These are phyloP conservation scores for Pythium oligandrum DNA, from an alignment of 352 stramenopile genomes.

Conservation along the genomic window DNA sequence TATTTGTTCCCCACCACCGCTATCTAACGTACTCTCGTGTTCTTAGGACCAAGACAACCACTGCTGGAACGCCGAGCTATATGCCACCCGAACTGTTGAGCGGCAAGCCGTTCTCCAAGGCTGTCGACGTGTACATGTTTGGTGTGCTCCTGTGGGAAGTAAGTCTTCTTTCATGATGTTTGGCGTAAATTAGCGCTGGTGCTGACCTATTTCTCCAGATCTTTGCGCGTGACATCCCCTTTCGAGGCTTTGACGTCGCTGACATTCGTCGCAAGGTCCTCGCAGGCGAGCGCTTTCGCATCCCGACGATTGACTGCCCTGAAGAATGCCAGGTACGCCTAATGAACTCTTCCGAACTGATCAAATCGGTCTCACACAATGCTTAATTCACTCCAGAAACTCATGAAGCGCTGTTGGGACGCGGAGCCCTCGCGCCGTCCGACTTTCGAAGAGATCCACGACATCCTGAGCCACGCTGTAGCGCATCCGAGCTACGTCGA, in stretches of 20 bases:
- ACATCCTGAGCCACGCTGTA: conserved; percentile 26
- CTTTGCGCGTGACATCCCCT: conserved; percentile 75
- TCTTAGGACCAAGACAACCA: conserved; percentile 61
- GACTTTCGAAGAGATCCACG: conserved; percentile 57
- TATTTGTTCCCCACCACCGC: too few species aligned
- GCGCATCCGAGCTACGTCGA: conserved; percentile 25
- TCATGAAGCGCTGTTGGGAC: conserved; percentile 72
- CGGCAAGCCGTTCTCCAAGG: conserved; percentile 81
- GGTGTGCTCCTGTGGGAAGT: conserved; percentile 90
- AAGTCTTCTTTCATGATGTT: neutral
- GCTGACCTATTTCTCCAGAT: conserved; percentile 33
- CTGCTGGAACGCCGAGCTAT: conserved; percentile 88
- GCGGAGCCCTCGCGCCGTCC: conserved; percentile 41
- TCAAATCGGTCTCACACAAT: too few species aligned
- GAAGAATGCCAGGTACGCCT: conserved; percentile 37
- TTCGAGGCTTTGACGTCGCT: conserved; percentile 57
- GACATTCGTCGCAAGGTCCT: conserved; percentile 77
- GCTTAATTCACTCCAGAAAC: conserved; percentile 19
- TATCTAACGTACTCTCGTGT: neutral
- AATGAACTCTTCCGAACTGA: too few species aligned
- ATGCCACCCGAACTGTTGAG: conserved; percentile 87
- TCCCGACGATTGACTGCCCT: conserved; percentile 73
- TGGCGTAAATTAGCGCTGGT: neutral
- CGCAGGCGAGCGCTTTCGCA: conserved; percentile 56
- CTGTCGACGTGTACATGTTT: conserved; percentile 92